These are phyloP conservation scores for Phytopythium helicoides DNA, from an alignment of 352 stramenopile genomes.

Conservation along the genomic window DNA sequence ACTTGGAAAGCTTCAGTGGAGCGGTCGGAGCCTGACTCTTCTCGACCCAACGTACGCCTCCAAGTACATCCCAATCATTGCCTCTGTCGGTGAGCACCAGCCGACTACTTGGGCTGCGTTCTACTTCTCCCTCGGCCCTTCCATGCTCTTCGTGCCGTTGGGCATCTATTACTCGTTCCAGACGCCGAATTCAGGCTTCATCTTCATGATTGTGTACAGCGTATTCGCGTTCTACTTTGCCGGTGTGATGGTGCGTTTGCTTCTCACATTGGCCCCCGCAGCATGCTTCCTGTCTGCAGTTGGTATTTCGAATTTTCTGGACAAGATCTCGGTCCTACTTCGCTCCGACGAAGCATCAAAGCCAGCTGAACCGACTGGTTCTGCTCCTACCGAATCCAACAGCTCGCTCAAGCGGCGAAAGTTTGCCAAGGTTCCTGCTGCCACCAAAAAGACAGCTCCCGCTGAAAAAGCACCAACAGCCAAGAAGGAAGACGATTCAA, in stretches of 20 bases:
- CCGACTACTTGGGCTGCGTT: constrained; percentile 91
- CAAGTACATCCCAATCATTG: constrained; percentile 96
- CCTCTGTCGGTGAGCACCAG: constrained; percentile 94
- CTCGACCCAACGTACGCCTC: constrained; percentile 93
- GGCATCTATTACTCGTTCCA: constrained; percentile 88
- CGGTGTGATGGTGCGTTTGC: constrained; percentile 91
- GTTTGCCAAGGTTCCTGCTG: constrained; percentile 5
- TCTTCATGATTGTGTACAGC: constrained; percentile 94
- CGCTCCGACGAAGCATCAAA: background rate
- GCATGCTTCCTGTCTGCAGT: constrained; percentile 89
- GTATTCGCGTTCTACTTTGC: constrained; percentile 92
- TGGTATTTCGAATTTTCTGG: constrained; percentile 69
- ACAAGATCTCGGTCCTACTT: constrained; percentile 27
- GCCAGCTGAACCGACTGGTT: background rate
- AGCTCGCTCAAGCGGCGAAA: constrained; percentile 7
- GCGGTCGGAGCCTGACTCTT: constrained; percentile 88
- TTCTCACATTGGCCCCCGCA: constrained; percentile 89
- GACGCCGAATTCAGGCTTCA: constrained; percentile 49
- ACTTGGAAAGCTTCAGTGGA: constrained; percentile 87
- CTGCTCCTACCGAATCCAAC: background rate
- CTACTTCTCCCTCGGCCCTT: constrained; percentile 91
- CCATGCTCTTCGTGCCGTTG: constrained; percentile 86
- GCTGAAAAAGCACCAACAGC: background rate
- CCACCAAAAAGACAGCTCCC: constrained; percentile 1
- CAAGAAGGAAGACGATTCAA: background rate